These are phyloP conservation scores for Yamadazyma buinensis DNA, from an alignment of 1,139 yeast species.

Conservation along the genomic window DNA sequence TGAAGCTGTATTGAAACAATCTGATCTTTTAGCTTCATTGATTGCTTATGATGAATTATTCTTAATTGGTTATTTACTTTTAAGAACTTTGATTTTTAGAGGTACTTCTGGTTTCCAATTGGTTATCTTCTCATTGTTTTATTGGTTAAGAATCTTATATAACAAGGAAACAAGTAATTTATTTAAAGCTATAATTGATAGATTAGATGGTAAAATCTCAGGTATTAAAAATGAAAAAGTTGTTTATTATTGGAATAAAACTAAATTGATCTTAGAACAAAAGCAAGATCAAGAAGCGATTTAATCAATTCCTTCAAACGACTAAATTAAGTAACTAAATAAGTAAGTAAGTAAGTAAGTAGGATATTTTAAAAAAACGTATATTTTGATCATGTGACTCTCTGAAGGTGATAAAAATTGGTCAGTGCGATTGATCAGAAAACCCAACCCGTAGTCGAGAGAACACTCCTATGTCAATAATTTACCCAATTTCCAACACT, in stretches of 20 bases:
- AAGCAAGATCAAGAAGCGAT: constrained; percentile 14
- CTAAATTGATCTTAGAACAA: constrained; percentile 36
- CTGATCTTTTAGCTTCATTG: constrained; percentile 39
- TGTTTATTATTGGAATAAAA: constrained; percentile 38
- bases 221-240: constrained; percentile 45
- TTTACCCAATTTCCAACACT: constrained; percentile 69
- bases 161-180: constrained; percentile 47
- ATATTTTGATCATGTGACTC: too few relatives aligned
- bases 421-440: too few relatives aligned
- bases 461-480: constrained; percentile 20
- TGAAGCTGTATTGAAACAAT: constrained; percentile 35
- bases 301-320: too few relatives aligned
- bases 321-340: too few relatives aligned
- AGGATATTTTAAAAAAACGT: too few relatives aligned
- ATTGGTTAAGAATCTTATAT: constrained; percentile 66
- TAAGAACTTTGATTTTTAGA: constrained; percentile 61
- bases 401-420: too few relatives aligned
- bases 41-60: constrained; percentile 62
- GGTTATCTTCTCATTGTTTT: constrained; percentile 51
- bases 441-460: constrained; percentile 9
- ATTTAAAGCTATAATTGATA: constrained; percentile 35
- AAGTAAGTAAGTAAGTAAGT: too few relatives aligned
- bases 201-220: constrained; percentile 40
- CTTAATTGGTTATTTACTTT: constrained; percentile 46
- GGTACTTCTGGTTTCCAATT: constrained; percentile 69